Base-by-base conservation (phyloP, 2,329 filamentous ascomycete genomes). In the Beauveria sp. region DNA sequence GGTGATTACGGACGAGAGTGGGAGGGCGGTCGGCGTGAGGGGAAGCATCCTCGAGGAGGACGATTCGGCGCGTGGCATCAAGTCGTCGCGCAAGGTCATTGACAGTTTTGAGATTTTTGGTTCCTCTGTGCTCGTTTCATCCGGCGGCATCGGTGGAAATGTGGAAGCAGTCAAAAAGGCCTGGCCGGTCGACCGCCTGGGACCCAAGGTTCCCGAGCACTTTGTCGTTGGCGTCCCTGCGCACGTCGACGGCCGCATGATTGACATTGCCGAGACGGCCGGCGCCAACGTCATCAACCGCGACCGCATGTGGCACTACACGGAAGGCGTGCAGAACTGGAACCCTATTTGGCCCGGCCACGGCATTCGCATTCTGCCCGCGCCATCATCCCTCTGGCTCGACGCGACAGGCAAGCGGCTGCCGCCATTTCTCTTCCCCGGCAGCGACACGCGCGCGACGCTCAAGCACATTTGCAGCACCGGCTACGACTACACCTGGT, bases 301-400 rank as follows among this genome's bases (percentile, higher is more conserved):
- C 54, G 84, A 86, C 67, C 75, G 84, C 49, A 86, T 86, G 84
- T 87, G 84, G 84, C 84, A 86, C 69, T 87, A 87, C 68, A 86
- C 83, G 12, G 84, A 87, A 66, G 84, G 84, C 0, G 69, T 87
- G 12, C 74, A 78, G 58, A 86, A 87, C 68, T 86, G 84, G 84
- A 72, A 86, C 60, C 76, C 83, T 4, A 85, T 86, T 69, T 86
- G 84, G 84, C 83, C 83, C 0, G 63, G 66, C 16, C 84, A 86
- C 66, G 84, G 84, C 22, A 86, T 86, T 64, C 81, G 84, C 40
- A 77, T 86, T 2, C 72, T 86, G 16, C 82, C 84, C 0, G 84
- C 80, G 0, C 84, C 84, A 0, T 86, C 83, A 0, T 84, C 83
- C 2, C 78, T 86, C 4, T 86, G 84, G 84, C 78, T 86, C 0